phyloP scores from a whole-genome alignment of 441 rosid species.

The Adansonia rubrostipa region DNA sequence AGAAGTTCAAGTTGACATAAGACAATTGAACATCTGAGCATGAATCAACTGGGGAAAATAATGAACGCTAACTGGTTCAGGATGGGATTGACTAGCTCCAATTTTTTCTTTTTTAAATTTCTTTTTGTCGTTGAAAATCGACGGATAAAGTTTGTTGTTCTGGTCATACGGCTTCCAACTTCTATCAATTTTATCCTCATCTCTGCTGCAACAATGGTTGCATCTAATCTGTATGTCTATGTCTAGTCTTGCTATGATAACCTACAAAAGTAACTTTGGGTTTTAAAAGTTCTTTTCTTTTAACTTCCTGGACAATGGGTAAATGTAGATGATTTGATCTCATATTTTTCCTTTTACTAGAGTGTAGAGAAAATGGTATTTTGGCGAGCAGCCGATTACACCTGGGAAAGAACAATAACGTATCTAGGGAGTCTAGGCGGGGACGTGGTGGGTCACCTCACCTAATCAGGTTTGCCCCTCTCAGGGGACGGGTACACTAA shows the following conservation, averaged over 20 bases:
- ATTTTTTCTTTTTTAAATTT: too few species aligned
- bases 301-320: neutral
- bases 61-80: neutral
- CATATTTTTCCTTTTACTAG: neutral
- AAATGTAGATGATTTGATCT: neutral
- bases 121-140: neutral
- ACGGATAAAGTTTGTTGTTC: neutral
- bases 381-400: too few species aligned
- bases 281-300: neutral
- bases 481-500: neutral
- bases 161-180: neutral
- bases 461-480: slow-evolving; percentile 26
- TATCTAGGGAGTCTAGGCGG: slow-evolving; percentile 23
- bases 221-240: neutral
- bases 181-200: neutral
- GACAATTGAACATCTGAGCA: slow-evolving; percentile 12
- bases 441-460: slow-evolving; percentile 2
- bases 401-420: too few species aligned
- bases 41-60: neutral
- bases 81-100: neutral
- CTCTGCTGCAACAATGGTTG: slow-evolving; percentile 15
- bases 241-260: neutral
- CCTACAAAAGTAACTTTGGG: neutral
- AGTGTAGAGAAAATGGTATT: too few species aligned
- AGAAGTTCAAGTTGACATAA: slow-evolving; percentile 4